phyloP scores from a whole-genome alignment of 306 rosid genomes.

The Gleditsia sinensis region DNA sequence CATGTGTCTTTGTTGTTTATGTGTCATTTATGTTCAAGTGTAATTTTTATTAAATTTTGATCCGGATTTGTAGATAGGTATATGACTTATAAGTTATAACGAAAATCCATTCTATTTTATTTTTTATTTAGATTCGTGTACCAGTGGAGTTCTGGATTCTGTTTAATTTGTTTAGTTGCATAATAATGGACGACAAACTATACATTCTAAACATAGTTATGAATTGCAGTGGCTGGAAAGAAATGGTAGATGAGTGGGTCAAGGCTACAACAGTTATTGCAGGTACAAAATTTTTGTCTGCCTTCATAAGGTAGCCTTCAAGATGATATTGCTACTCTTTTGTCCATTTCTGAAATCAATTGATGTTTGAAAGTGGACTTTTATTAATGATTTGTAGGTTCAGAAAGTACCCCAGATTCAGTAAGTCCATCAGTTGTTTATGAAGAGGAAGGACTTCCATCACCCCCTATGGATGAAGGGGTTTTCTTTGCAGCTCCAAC shows the following conservation, averaged over 20 bases:
- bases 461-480: slow-evolving; percentile 89
- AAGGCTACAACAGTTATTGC: slow-evolving; percentile 49
- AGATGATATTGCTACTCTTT: neutral
- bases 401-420: slow-evolving; percentile 79
- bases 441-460: slow-evolving; percentile 91
- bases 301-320: neutral
- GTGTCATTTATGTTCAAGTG: slow-evolving; percentile 1
- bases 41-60: neutral
- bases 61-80: slow-evolving; percentile 1
- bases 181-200: neutral
- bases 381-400: slow-evolving; percentile 33
- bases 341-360: neutral
- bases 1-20: slow-evolving; percentile 16
- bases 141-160: neutral
- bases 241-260: slow-evolving; percentile 82
- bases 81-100: neutral
- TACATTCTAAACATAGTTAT: slow-evolving; percentile 31
- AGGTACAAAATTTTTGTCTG: slow-evolving; percentile 37
- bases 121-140: no score
- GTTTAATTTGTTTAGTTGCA: slow-evolving; percentile 2
- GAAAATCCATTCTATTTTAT: neutral
- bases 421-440: slow-evolving; percentile 59
- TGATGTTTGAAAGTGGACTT: slow-evolving; percentile 10
- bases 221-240: slow-evolving; percentile 74
- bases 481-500: slow-evolving; percentile 66